Base-by-base conservation (phyloP, 306 rosid species). In the Bauhinia variegata region DNA sequence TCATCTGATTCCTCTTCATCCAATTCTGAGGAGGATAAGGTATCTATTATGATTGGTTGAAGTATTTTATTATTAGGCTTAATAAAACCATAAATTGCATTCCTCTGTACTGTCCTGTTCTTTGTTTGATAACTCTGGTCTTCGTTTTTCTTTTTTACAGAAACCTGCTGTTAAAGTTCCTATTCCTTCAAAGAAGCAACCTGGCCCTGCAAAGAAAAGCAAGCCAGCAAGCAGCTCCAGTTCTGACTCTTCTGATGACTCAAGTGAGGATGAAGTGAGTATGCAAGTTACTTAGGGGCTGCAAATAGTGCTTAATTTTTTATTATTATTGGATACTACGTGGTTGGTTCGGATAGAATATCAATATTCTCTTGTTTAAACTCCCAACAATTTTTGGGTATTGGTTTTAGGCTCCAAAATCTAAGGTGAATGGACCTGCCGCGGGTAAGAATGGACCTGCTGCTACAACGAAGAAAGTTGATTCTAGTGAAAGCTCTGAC, bases 1-100 rank as follows among this genome's bases (percentile, higher is more conserved):
- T 89, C 97, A 2, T 95, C 79, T 4, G 92, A 85, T 10, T 71
- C 75, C 1, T 84, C 87, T 8, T 78, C 91, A 0, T n/a, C n/a
- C n/a, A 90, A 78, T 2, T 76, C 83, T 46, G 88, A 87, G 23
- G 87, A 91, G 12, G 91, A 86, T 9, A 78, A 84, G 86, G 95
- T 85, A 58, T 28, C 4, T 12, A 5, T 5, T 1, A 8, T 49
- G 62, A 51, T 5, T 11, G 5, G 5, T 4, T 4, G 5, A 49
- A 8, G 2, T 14, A 23, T 23, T 23, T 23, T 23, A 1, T 23
- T 23, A 30, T 15, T 8, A 2, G 17, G 1, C 13, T 0, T 43
- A 1, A 10, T 43, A 3, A 13, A 19, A 4, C 0, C 18, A 34
- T 12, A 11, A 57, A 37, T 50, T 59, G 33, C 12, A 54, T 64